Conservation (phyloP, 768 basidiomycete genomes). For the Boletus vinaceobasis region DNA sequence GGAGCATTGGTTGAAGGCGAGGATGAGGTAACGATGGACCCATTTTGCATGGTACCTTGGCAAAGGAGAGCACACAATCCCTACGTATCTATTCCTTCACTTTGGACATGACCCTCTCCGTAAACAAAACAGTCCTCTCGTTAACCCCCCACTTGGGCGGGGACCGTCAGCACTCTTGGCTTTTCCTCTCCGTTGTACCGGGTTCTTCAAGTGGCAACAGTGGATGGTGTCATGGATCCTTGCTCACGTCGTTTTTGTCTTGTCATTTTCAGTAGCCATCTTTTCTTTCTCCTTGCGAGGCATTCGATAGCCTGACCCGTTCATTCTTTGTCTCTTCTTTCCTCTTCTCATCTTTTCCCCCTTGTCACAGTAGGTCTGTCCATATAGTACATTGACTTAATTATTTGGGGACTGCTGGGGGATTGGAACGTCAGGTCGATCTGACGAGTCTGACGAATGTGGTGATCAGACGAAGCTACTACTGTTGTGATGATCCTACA, state of each 20-base stretch:
- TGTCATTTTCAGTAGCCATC: background rate
- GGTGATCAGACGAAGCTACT: background rate
- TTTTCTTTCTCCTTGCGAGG: background rate
- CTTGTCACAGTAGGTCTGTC: constrained; percentile 24
- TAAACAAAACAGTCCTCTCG: constrained; percentile 16
- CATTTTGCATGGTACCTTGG: constrained; percentile 19
- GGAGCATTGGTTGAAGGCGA: constrained; percentile 12
- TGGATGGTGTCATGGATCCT: constrained; percentile 4
- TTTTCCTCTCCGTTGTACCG: constrained; percentile 2
- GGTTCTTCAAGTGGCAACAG: background rate
- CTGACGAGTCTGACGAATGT: background rate
- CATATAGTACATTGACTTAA: constrained; percentile 24
- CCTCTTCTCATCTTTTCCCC: background rate
- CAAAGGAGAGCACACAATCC: constrained; percentile 24
- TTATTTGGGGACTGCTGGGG: constrained; percentile 6
- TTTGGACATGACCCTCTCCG: constrained; percentile 22
- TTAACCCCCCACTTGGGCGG: constrained; percentile 11
- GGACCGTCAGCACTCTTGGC: constrained; percentile 7
- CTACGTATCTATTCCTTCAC: constrained; percentile 34
- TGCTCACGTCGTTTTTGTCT: background rate
- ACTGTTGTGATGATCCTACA: background rate
- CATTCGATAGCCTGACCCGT: constrained; percentile 7
- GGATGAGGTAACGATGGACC: constrained; percentile 20
- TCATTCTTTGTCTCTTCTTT: constrained; percentile 2
- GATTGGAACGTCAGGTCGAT: background rate